Base-by-base conservation (phyloP, 768 basidiomycete genomes). In the Russula ochroleuca region DNA sequence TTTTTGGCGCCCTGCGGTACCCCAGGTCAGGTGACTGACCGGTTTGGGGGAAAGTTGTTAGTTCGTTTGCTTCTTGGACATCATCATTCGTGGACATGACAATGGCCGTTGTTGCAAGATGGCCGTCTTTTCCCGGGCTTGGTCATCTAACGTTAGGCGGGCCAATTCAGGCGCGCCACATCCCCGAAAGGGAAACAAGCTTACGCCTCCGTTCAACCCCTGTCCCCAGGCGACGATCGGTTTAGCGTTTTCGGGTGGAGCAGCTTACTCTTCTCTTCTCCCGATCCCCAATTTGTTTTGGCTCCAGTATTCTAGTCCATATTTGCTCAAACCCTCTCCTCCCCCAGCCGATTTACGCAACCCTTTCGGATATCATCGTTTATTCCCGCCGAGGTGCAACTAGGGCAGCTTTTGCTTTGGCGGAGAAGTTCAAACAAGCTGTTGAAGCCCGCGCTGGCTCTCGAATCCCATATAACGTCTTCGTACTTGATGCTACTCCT, bases 301-400 rank as follows among this genome's bases (percentile, higher is more conserved):
- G 38, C 64, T 73, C 2, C 28, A 2, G 28, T 28, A 21, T 63
- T 59, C 63, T 41, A 70, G 73, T 35, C 33, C 41, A 31, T n/a
- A 11, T 63, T 51, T 62, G 62, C 53, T 59, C 41, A 50, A 21
- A 31, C 51, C 28, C 54, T 47, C 6, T 47, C 50, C 35, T 50
- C 50, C 2, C 35, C 51, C 53, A 92, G 91, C 85, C 90, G 49
- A 88, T 94, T 62, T 92, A 91, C 69, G 86, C 88, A 1, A 88
- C 91, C 8, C 78, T 96, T n/a, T 92, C 91, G 50, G 94, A 96
- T 69, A 85, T 96, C 41, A 86, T 94, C 66, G 77, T 96, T 31
- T 95, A 94, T 74, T 92, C 90, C 15, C 90, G 90, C 9, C 80
- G 70, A 38, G 90, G 91, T 13, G 71, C 75, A 40, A 78, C 79